phyloP scores from a whole-genome alignment of 1,284 basidiomycete genomes.

The Ganoderma sinense region DNA sequence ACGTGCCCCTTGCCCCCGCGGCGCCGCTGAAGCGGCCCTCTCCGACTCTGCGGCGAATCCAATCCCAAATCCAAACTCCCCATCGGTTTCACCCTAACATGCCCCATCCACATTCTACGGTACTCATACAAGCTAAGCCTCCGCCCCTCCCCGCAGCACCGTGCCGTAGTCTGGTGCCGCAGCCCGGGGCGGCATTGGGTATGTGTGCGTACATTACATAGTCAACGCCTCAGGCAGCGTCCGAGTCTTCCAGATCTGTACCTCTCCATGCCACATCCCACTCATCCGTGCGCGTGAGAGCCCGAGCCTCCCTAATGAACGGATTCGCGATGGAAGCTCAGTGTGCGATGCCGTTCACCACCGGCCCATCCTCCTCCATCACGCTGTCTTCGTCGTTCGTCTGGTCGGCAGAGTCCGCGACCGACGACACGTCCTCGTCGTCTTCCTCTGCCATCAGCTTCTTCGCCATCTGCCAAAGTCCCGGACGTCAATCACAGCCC shows the following conservation, averaged over 20 bases:
- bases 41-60: background rate
- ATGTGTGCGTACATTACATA: constrained; percentile 18
- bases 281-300: constrained; percentile 3
- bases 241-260: constrained; percentile 5
- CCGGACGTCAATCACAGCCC: constrained; percentile 12
- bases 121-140: constrained; percentile 8
- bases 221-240: constrained; percentile 19
- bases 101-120: background rate
- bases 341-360: constrained; percentile 39
- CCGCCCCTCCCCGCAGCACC: background rate
- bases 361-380: constrained; percentile 37
- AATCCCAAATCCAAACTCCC: background rate
- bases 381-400: constrained; percentile 27
- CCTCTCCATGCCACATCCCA: constrained; percentile 3
- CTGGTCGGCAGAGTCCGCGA: constrained; percentile 34
- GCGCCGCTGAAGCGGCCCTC: background rate
- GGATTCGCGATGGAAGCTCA: constrained; percentile 9
- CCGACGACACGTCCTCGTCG: constrained; percentile 48
- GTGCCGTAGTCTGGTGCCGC: background rate
- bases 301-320: constrained; percentile 6
- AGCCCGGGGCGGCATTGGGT: constrained; percentile 17
- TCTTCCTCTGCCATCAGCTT: constrained; percentile 74
- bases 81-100: background rate
- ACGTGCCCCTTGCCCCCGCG: constrained; percentile 16
- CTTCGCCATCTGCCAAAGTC: constrained; percentile 61